These are phyloP conservation scores for Cyamopsis tetragonoloba DNA, from an alignment of 306 rosid genomes.

Conservation along the genomic window DNA sequence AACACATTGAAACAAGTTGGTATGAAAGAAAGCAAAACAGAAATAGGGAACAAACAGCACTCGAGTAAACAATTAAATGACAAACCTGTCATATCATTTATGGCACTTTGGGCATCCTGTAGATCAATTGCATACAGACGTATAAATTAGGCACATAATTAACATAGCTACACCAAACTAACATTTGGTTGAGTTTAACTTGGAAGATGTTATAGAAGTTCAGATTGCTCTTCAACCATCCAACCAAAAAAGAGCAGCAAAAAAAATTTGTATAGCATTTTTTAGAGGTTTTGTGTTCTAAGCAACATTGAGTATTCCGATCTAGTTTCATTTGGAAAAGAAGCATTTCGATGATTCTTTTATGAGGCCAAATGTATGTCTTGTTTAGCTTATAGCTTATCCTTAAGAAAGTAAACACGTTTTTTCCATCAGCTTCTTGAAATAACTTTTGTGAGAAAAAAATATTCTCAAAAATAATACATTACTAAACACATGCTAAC, in stretches of 20 bases:
- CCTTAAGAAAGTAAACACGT: neutral
- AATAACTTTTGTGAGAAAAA: neutral
- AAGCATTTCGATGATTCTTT: neutral
- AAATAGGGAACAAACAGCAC: neutral
- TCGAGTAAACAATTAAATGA: slow-evolving; percentile 20
- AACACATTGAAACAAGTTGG: slow-evolving; percentile 21
- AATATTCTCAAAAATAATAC: too few species aligned
- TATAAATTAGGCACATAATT: slow-evolving; percentile 1
- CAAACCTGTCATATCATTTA: slow-evolving; percentile 64
- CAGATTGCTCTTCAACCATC: neutral
- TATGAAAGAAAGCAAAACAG: neutral
- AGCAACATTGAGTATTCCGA: neutral
- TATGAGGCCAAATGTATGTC: neutral
- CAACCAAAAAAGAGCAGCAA: neutral
- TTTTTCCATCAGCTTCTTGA: neutral
- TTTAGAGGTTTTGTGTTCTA: neutral
- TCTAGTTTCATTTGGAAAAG: neutral
- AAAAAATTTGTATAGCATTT: neutral
- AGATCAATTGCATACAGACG: slow-evolving; percentile 27
- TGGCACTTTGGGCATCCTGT: slow-evolving; percentile 65
- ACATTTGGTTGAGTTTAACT: neutral
- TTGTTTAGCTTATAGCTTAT: neutral
- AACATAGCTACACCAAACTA: slow-evolving; percentile 7
- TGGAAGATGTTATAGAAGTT: neutral
- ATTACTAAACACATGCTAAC: too few species aligned